Evolutionary conservation across 2,329 filamentous ascomycete genomes (phyloP).

Genomic region (Coccinonectria pachysandricola): DNA sequence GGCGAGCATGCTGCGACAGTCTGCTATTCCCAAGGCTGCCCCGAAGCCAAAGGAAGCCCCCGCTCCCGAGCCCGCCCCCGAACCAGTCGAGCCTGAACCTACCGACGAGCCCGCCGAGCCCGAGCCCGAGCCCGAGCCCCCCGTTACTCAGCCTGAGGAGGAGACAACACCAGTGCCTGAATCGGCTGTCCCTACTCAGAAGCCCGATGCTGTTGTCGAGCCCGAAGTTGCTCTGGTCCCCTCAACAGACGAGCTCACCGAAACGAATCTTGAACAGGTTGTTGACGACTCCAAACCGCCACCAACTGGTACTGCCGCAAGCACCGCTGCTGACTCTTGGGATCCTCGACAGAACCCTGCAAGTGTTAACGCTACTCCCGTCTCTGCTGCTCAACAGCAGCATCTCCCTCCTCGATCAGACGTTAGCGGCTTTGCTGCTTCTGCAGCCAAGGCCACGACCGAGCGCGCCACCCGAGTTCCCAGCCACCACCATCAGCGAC

Average conservation of each 20-base stretch:
- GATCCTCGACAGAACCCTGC: conserved; percentile 54
- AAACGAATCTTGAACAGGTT: conserved; percentile 86
- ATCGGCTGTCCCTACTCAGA: conserved; percentile 14
- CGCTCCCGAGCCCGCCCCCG: conserved; percentile 29
- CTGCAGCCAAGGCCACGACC: conserved; percentile 67
- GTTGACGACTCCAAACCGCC: conserved; percentile 70
- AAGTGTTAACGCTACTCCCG: conserved; percentile 55
- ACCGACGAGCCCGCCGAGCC: conserved; percentile 21
- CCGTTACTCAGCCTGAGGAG: conserved; percentile 26
- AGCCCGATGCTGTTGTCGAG: conserved; percentile 28
- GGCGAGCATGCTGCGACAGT: conserved; percentile 64
- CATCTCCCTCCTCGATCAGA: conserved; percentile 43
- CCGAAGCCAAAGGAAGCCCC: conserved; percentile 44
- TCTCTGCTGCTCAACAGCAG: conserved; percentile 53
- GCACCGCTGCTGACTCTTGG: conserved; percentile 79
- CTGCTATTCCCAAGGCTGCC: conserved; percentile 46
- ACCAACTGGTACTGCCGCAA: conserved; percentile 73
- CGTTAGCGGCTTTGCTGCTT: conserved; percentile 64
- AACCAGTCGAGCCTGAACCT: conserved; percentile 27
- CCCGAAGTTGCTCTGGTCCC: conserved; percentile 51
- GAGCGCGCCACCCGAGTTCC: conserved; percentile 56
- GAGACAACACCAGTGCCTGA: conserved; percentile 24
- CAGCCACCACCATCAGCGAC: conserved; percentile 61
- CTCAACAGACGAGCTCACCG: conserved; percentile 74
- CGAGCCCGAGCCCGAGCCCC: conserved; percentile 27